Conservation (phyloP, 192 early-diverging fungal genomes). For the Coemansia sp. region DNA sequence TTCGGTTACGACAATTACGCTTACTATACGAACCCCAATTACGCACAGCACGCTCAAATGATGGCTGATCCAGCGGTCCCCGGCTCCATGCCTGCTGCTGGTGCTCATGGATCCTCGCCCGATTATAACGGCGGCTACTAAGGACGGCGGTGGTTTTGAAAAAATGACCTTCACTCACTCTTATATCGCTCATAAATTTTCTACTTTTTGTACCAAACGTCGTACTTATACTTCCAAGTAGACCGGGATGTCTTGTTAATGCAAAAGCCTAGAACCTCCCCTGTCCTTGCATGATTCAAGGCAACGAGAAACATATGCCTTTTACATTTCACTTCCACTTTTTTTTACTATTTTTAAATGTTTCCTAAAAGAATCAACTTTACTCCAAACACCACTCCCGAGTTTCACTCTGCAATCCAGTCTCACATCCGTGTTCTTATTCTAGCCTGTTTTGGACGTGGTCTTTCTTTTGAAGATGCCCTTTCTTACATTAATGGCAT, state of each 20-base stretch:
- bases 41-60: slow-evolving; percentile 48
- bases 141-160: background rate
- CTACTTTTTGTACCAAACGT: slow-evolving; percentile 11
- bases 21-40: slow-evolving; percentile 50
- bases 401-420: background rate
- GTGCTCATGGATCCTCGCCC: slow-evolving; percentile 12
- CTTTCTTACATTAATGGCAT: background rate
- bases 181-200: background rate
- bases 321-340: too few relatives aligned
- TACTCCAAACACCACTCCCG: background rate
- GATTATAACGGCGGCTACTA: slow-evolving; percentile 32
- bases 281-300: too few relatives aligned
- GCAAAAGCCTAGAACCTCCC: background rate
- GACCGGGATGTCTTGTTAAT: background rate
- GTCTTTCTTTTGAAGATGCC: background rate
- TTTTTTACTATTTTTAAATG: background rate
- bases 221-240: background rate
- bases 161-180: background rate
- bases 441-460: background rate
- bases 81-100: slow-evolving; percentile 17
- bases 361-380: background rate
- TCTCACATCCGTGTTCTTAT: background rate
- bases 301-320: too few relatives aligned
- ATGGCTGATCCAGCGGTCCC: slow-evolving; percentile 26
- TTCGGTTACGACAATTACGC: slow-evolving; percentile 54